A percentile compares a stretch with the other conserved stretches of the same genome.
These are phyloP conservation scores for Cryptococcus amylolentus DNA, from an alignment of 1,284 basidiomycete genomes.

Conservation along the genomic window DNA sequence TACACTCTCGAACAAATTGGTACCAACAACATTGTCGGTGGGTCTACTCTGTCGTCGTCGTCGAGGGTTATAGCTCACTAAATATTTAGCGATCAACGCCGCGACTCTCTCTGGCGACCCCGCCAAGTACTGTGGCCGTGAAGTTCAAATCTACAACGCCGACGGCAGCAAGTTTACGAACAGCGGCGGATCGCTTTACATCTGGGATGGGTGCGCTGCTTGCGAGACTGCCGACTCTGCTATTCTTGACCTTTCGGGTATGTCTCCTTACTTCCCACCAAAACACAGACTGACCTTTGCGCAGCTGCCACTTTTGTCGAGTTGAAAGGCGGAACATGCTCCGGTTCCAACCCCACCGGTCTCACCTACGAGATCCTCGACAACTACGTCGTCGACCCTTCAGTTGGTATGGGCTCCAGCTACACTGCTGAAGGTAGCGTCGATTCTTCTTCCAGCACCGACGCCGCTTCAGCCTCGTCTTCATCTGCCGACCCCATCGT, in stretches of 20 bases:
- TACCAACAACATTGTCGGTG: slow-evolving; percentile 24
- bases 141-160: slow-evolving; percentile 19
- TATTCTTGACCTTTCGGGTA: slow-evolving; percentile 34
- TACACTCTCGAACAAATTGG: slow-evolving; percentile 16
- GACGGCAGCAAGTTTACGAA: slow-evolving; percentile 15
- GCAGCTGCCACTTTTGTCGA: slow-evolving; percentile 11
- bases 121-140: slow-evolving; percentile 24
- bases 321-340: slow-evolving; percentile 16
- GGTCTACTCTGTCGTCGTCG: slow-evolving; percentile 2
- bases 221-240: slow-evolving; percentile 12
- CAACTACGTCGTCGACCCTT: slow-evolving; percentile 17
- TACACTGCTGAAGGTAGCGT: not conserved
- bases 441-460: not conserved
- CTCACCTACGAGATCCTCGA: slow-evolving; percentile 28
- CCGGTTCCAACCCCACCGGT: slow-evolving; percentile 29
- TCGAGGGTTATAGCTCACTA: not conserved
- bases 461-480: not conserved
- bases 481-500: not conserved
- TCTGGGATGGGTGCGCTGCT: slow-evolving; percentile 35
- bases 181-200: slow-evolving; percentile 29
- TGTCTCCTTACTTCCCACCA: not conserved
- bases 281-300: not conserved
- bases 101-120: slow-evolving; percentile 15
- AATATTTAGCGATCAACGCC: slow-evolving; percentile 19
- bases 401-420: slow-evolving; percentile 9